Evolutionary conservation across 78 protist species (phyloP), one percentile per base, ranked within the genome.

Genomic region (slime mould (Dictyostelium discoideum)): DNA sequence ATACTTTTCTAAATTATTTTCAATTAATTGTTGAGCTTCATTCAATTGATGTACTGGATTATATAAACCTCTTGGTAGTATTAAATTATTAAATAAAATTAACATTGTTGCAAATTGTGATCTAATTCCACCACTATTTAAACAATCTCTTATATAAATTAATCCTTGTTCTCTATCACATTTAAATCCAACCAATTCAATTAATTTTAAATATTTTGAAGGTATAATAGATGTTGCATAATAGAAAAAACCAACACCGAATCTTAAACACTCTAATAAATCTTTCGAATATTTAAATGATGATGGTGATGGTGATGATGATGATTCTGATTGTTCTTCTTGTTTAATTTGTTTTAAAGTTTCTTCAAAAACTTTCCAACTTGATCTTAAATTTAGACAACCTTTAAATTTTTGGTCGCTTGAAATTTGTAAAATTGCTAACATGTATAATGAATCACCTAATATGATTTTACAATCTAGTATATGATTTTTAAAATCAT

Each of bases 291-390:
- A 93, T 20, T 93, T 32, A 24, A 84, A 57, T 20, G 24, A 4
- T 37, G 39, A 40, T 37, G 22, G 14, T 29, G 29, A 29, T 3
- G 11, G 7, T 54, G 39, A 9, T 44, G 0, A 2, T 14, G 67
- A 14, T 57, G 67, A 16, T 37, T 8, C 39, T 11, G 39, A 40
- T 1, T 3, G 6, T 39, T 87, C 92, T 29, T 73, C 85, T 54
- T 93, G 81, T 20, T 79, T 85, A 13, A 93, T 87, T 42, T 93
- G 92, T 29, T 77, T 83, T 24, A 84, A 57, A 3, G 88, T 48
- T 4, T 85, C 87, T 60, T 93, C 96, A 84, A 93, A 93, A 32
- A 79, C 50, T 77, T 93, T 93, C 96, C 96, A 93, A 87, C 96
- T 93, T 76, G 80, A 85, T 73, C 96, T 84, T 60, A 85, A 32